phyloP scores from a whole-genome alignment of 1,139 yeast species.

The Nakaseomyces glabratus region DNA sequence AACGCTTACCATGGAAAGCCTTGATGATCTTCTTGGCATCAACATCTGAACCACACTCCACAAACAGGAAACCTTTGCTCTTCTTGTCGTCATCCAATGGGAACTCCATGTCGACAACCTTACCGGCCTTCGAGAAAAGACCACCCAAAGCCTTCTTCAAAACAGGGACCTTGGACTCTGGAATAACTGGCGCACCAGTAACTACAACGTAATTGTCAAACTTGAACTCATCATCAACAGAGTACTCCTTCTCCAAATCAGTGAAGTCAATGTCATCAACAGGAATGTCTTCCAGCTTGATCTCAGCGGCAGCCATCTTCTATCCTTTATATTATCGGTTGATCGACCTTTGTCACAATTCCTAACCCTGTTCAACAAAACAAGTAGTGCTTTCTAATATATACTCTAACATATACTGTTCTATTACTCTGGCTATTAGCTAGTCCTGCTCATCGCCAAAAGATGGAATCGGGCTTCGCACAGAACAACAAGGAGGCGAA shows the following conservation, averaged over 20 bases:
- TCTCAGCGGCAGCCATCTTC: slow-evolving; percentile 17
- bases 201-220: slow-evolving; percentile 77
- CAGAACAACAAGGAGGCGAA: too few relatives aligned
- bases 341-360: too few relatives aligned
- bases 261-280: slow-evolving; percentile 76
- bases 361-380: too few relatives aligned
- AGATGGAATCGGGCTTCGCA: too few relatives aligned
- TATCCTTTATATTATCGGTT: too few relatives aligned
- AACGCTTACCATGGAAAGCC: slow-evolving; percentile 75
- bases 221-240: slow-evolving; percentile 51
- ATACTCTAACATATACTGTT: too few relatives aligned
- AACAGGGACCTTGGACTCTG: slow-evolving; percentile 77
- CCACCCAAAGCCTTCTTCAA: slow-evolving; percentile 79
- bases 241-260: slow-evolving; percentile 73
- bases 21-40: slow-evolving; percentile 75
- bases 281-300: slow-evolving; percentile 35
- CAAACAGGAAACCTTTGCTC: slow-evolving; percentile 81
- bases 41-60: slow-evolving; percentile 62
- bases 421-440: too few relatives aligned
- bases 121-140: slow-evolving; percentile 61
- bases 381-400: too few relatives aligned
- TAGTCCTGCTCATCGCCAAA: too few relatives aligned
- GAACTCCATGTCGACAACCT: slow-evolving; percentile 48
- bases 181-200: slow-evolving; percentile 95
- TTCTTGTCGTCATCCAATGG: slow-evolving; percentile 67